Evolutionary conservation across 2,329 filamentous ascomycete species (phyloP), one percentile per base, ranked within the genome.

Genomic region (Hypoxylon sp.): DNA sequence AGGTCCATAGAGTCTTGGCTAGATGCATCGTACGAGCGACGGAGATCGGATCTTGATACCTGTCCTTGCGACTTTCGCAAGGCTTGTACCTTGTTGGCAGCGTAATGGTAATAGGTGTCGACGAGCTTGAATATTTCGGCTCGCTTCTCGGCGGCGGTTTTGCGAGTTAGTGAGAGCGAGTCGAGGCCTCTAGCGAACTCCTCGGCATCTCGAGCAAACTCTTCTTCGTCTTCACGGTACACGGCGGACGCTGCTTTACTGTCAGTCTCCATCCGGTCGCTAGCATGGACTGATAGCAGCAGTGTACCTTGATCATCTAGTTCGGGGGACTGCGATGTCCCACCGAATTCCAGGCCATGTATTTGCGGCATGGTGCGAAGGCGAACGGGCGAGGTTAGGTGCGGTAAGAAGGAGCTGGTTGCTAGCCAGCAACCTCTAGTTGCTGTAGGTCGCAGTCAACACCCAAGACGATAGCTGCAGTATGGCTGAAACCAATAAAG

Each of bases 141-240:
- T 73, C 87, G 86, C 74, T 85, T 83, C 61, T 90, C 87, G 28
- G 83, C 75, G 67, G 78, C 66, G 64, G 80, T 74, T 68, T 82
- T 78, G 69, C 80, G 72, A 71, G 81, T 71, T 76, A 83, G 70
- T 72, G 89, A 78, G 81, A 93, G 94, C 56, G 88, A 85, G 78
- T 97, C 94, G 20, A 97, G 84, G 53, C 87, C 87, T 74, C 91
- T 90, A 37, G 94, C 93, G 74, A 97, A 97, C 46, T 88, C 85
- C 79, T 97, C 93, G 62, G 97, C 92, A 77, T 97, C 93, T 65
- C 89, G 87, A 52, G 65, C 53, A 50, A 76, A 75, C 17, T 70
- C 69, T 17, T 70, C 63, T 43, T 64, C 64, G 60, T 56, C 52
- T 44, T 66, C 59, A 48, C 62, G 57, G 24, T 64, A 59, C 30